Evolutionary conservation across 2,329 filamentous ascomycete genomes (phyloP).

Genomic region (Esteya vermicola): DNA sequence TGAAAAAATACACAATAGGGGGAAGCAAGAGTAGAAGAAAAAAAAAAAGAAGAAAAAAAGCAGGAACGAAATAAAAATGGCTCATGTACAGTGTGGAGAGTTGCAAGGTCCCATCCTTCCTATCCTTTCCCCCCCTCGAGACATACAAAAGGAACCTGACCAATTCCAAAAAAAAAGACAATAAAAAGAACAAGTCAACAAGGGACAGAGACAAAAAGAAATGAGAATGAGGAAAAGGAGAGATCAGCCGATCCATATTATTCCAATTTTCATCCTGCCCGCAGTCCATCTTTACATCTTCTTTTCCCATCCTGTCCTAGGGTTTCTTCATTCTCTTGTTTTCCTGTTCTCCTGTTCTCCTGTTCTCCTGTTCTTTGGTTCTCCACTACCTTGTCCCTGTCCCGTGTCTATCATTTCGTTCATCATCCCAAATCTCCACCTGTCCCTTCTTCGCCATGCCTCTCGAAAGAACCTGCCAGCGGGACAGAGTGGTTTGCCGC

Average conservation of each 20-base stretch:
- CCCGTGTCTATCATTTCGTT: neutral
- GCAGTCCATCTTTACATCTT: no score
- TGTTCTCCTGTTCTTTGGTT: neutral
- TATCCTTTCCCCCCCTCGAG: neutral
- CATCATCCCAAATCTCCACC: no score
- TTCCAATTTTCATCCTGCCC: neutral
- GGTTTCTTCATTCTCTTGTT: neutral
- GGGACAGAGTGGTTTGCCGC: no score
- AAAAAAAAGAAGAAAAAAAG: neutral
- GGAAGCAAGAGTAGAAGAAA: no score
- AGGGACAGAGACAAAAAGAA: neutral
- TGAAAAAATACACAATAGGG: no score
- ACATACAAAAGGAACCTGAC: neutral
- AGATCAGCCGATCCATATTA: neutral
- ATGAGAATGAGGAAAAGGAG: neutral
- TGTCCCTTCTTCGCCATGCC: no score
- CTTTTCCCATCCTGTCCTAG: no score
- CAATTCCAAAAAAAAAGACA: neutral
- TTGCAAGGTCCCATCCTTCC: neutral
- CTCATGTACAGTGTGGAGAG: slow-evolving; percentile 9
- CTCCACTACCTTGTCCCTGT: neutral
- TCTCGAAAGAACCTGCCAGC: no score
- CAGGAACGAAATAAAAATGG: neutral
- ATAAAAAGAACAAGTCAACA: neutral
- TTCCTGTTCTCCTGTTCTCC: neutral